A percentile compares a stretch with the other conserved stretches of the same genome.
phyloP scores from a whole-genome alignment of 495 filamentous ascomycete genomes.

The Daldinia loculata region DNA sequence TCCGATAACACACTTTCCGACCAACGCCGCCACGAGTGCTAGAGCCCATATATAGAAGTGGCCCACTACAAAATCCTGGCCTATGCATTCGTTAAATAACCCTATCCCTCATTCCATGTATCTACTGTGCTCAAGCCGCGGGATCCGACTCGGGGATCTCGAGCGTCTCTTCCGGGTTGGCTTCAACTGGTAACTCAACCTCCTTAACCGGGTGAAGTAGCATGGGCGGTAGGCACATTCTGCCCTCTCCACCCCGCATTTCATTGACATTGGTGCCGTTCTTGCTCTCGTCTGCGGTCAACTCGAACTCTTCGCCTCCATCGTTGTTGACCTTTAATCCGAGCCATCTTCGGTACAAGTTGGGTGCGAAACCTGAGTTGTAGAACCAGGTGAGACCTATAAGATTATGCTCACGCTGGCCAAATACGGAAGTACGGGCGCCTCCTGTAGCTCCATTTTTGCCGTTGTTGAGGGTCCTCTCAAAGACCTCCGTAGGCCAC shows the following conservation, averaged over 20 bases:
- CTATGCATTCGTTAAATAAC: conserved; percentile 23
- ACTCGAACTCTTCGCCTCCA: conserved; percentile 84
- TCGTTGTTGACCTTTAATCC: conserved; percentile 85
- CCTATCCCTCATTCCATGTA: neutral
- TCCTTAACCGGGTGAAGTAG: conserved; percentile 93
- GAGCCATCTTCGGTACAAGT: conserved; percentile 87
- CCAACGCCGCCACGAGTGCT: conserved; percentile 41
- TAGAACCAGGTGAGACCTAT: conserved; percentile 93
- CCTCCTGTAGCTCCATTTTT: conserved; percentile 80
- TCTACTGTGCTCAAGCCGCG: conserved; percentile 20
- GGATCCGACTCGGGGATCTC: conserved; percentile 52
- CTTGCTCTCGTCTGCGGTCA: conserved; percentile 62
- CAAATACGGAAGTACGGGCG: conserved; percentile 76
- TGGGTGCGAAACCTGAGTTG: conserved; percentile 82
- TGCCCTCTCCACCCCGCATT: conserved; percentile 70
- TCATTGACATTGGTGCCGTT: conserved; percentile 55
- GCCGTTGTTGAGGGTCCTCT: conserved; percentile 84
- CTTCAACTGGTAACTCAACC: conserved; percentile 78
- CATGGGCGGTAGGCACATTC: conserved; percentile 95
- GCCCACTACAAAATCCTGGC: conserved; percentile 22
- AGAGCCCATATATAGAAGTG: conserved; percentile 25
- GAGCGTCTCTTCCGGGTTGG: conserved; percentile 44
- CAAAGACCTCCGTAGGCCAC: conserved; percentile 85
- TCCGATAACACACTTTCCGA: conserved; percentile 23
- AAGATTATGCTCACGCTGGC: conserved; percentile 91